These are phyloP conservation scores for Trichoderma sp. DNA, from an alignment of 2,329 filamentous ascomycete species.

Conservation along the genomic window DNA sequence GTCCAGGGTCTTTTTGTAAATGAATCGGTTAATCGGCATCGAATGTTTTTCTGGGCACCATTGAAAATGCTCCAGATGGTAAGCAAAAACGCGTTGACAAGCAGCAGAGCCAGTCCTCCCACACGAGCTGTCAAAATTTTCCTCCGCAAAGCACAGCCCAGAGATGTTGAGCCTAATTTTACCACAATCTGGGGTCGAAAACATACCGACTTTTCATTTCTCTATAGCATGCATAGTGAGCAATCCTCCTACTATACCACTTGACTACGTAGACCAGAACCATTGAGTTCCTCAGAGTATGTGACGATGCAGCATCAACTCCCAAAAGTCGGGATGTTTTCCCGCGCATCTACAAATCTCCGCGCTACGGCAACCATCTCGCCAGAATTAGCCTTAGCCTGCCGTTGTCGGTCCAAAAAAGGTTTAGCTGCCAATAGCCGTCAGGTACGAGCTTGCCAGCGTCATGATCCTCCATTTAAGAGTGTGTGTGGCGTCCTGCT, in stretches of 20 bases:
- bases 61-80: not conserved
- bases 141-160: not conserved
- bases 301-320: not conserved
- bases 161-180: not conserved
- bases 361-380: not conserved
- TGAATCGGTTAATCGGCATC: conserved; percentile 7
- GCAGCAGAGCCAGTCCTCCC: not conserved
- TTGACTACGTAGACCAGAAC: not conserved
- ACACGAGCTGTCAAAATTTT: not conserved
- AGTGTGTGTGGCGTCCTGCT: not conserved
- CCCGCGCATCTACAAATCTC: not conserved
- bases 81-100: not conserved
- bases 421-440: not conserved
- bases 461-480: not conserved
- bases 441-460: not conserved
- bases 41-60: not conserved
- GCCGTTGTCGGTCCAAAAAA: not conserved
- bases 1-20: conserved; percentile 4
- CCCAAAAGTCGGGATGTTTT: not conserved
- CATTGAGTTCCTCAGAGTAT: not conserved
- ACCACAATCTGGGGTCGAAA: not conserved
- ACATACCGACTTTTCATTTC: not conserved
- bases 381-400: not conserved
- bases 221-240: not conserved
- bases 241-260: not conserved